phyloP scores from a whole-genome alignment of 257 asterid species.

The Nemophila menziesii region DNA sequence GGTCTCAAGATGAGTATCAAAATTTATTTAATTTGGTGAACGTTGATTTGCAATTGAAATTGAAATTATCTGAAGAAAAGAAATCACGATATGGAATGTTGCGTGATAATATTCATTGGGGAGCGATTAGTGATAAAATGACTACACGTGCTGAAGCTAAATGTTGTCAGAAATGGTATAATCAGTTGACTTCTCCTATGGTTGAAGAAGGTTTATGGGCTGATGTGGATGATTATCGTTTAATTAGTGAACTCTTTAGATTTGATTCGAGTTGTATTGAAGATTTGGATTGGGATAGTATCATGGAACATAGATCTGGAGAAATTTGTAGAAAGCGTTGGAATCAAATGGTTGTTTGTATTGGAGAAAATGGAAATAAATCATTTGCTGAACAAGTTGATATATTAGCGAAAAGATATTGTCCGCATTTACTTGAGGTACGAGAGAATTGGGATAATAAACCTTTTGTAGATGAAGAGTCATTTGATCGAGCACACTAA shows the following conservation, averaged over 20 bases:
- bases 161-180: constrained; percentile 22
- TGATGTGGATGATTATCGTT: constrained; percentile 19
- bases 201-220: constrained; percentile 20
- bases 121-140: constrained; percentile 16
- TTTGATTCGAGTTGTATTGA: constrained; percentile 22
- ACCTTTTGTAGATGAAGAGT: too few relatives aligned
- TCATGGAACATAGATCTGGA: constrained; percentile 20
- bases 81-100: constrained; percentile 23
- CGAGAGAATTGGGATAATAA: constrained; percentile 22
- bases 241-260: constrained; percentile 14
- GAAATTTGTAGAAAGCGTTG: constrained; percentile 20
- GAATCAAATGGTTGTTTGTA: constrained; percentile 23
- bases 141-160: constrained; percentile 4
- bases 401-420: constrained; percentile 15
- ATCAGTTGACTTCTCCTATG: constrained; percentile 20
- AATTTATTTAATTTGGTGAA: constrained; percentile 21
- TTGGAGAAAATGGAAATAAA: constrained; percentile 12
- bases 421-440: constrained; percentile 16
- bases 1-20: constrained; percentile 28
- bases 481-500: too few relatives aligned
- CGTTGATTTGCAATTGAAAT: constrained; percentile 12
- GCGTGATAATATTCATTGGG: constrained; percentile 24
- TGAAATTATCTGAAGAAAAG: constrained; percentile 18
- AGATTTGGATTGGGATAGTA: constrained; percentile 24
- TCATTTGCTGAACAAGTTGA: constrained; percentile 23